Conservation (phyloP, 225 moss, liverwort and hornwort genomes). For the Anthoceros angustus region DNA sequence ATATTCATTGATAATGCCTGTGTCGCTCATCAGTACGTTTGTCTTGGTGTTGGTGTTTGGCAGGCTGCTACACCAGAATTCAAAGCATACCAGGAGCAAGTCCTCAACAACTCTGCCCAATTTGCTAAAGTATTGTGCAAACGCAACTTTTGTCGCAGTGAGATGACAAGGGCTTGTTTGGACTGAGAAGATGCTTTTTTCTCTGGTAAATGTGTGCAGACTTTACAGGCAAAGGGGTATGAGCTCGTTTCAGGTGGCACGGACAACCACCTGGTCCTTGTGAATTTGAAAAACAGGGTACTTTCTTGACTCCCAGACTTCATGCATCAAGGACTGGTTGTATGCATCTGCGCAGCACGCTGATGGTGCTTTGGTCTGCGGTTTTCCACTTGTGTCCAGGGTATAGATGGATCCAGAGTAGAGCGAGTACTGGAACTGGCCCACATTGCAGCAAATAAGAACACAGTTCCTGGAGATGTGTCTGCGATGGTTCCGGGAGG, state of each 20-base stretch:
- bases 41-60: neutral
- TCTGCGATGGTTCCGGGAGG: conserved; percentile 95
- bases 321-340: too few species aligned
- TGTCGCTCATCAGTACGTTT: too few species aligned
- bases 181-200: neutral
- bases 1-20: too few species aligned
- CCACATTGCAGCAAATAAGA: conserved; percentile 95
- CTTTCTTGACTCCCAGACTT: neutral
- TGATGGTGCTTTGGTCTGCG: too few species aligned
- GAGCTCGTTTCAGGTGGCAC: conserved; percentile 85
- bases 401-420: conserved; percentile 95
- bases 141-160: neutral
- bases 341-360: too few species aligned
- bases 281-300: conserved; percentile 79
- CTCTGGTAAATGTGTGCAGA: conserved; percentile 20
- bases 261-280: conserved; percentile 79
- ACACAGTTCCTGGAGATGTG: conserved; percentile 90
- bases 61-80: conserved; percentile 86
- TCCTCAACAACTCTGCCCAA: conserved; percentile 50
- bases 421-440: conserved; percentile 89
- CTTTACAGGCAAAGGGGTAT: conserved; percentile 51
- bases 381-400: conserved; percentile 18
- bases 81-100: conserved; percentile 85
- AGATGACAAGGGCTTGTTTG: neutral
- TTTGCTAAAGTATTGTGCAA: conserved; percentile 49